Base-by-base conservation (phyloP, 1,139 yeast species). In the Pneumocystis wakefieldiae region DNA sequence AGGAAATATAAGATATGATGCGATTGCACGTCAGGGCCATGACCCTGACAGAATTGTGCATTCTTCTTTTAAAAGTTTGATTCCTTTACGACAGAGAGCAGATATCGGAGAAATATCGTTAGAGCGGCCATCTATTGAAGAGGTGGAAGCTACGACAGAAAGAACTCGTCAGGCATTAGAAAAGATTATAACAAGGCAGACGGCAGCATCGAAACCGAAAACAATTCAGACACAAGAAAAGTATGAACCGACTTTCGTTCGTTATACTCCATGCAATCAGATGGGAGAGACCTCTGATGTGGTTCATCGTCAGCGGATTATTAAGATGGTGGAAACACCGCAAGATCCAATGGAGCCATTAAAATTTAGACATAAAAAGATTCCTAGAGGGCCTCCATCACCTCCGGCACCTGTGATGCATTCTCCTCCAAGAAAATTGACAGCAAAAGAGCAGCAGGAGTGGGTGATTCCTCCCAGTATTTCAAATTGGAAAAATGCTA, bases 401-500 rank as follows among this genome's bases (percentile, higher is more conserved):
- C 88, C 90, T 0, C 85, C 90, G 0, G 79, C 79, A 1, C 84
- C 83, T 1, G 74, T 80, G 8, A 67, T 78, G 60, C 75, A 78
- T 38, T 77, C 81, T 0, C 82, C 84, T 6, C 77, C 81, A 1
- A 71, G 78, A 38, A 83, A 80, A 68, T 73, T 86, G n/a, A 81
- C 92, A 0, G 83, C 83, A 57, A 89, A 86, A 69, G 96, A 90
- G 65, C 85, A 84, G 66, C 84, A 81, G 48, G 81, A 83, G 66
- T 92, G 97, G 97, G 80, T 81, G 62, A 89, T 92, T 37, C 97
- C 98, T 0, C 85, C 96, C 0, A 90, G 95, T 0, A 82, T 92
- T 0, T 91, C 97, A 1, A 90, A 89, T 73, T 92, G 98, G 98
- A 91, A 91, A 73, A 92, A 92, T 72, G 89, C 92, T 35, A 86